phyloP scores from a whole-genome alignment of 768 basidiomycete genomes.

The Suillus alpinus region DNA sequence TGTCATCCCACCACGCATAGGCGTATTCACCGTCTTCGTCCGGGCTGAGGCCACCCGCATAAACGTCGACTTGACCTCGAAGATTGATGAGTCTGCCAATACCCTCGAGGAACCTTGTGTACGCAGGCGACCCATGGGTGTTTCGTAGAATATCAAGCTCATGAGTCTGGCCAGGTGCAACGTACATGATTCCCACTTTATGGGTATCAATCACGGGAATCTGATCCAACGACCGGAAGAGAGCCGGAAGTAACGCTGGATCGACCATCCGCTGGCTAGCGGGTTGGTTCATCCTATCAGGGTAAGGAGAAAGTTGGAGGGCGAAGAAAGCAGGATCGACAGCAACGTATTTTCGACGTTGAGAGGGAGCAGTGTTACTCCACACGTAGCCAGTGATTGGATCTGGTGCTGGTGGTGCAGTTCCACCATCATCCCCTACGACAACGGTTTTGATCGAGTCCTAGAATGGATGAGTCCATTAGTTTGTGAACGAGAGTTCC shows the following conservation, averaged over 20 bases:
- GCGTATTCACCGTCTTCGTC: constrained; percentile 95
- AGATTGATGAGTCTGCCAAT: constrained; percentile 86
- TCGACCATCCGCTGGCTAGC: constrained; percentile 48
- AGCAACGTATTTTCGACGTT: constrained; percentile 80
- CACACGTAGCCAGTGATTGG: constrained; percentile 86
- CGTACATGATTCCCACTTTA: constrained; percentile 95
- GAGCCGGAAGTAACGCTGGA: constrained; percentile 50
- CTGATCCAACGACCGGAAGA: constrained; percentile 69
- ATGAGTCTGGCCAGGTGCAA: constrained; percentile 82
- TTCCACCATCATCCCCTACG: constrained; percentile 5
- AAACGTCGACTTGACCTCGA: constrained; percentile 87
- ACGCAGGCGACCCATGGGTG: constrained; percentile 90
- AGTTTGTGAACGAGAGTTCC: background rate
- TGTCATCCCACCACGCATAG: constrained; percentile 99
- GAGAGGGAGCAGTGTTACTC: constrained; percentile 83
- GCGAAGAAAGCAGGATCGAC: constrained; percentile 85
- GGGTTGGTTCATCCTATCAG: constrained; percentile 40
- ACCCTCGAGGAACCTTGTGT: constrained; percentile 89
- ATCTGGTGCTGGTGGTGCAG: constrained; percentile 49
- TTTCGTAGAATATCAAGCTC: constrained; percentile 89
- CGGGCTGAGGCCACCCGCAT: constrained; percentile 87
- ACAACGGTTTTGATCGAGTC: constrained; percentile 5
- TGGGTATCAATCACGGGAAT: constrained; percentile 97
- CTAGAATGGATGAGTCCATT: background rate
- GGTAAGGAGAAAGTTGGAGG: constrained; percentile 81